A percentile compares a stretch with the other conserved stretches of the same genome.
Conservation (phyloP, 2,329 filamentous ascomycete species). For the Curvularia verruculosa region DNA sequence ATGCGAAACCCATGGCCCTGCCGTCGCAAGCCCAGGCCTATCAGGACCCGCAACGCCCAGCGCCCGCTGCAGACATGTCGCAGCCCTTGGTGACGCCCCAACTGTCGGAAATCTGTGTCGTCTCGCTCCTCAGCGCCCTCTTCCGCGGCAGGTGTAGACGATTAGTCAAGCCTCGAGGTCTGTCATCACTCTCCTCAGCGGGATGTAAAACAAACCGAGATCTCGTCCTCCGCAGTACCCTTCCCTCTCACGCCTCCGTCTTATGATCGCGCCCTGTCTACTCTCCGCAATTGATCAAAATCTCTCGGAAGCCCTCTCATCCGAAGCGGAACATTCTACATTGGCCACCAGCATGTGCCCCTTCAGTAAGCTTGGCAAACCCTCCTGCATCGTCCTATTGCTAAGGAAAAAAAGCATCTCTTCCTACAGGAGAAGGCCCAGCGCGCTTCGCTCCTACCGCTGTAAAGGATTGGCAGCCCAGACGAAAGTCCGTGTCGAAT, state of each 20-base stretch:
- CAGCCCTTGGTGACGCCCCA: slow-evolving; percentile 36
- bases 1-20: slow-evolving; percentile 24
- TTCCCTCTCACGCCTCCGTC: slow-evolving; percentile 26
- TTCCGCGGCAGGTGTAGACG: slow-evolving; percentile 31
- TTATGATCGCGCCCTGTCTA: slow-evolving; percentile 28
- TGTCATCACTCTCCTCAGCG: slow-evolving; percentile 30
- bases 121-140: slow-evolving; percentile 11
- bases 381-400: slow-evolving; percentile 3
- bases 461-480: slow-evolving; percentile 45
- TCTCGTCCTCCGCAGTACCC: slow-evolving; percentile 42
- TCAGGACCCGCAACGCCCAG: slow-evolving; percentile 18
- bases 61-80: slow-evolving; percentile 28
- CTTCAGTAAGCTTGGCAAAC: slow-evolving; percentile 37
- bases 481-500: slow-evolving; percentile 47
- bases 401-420: slow-evolving; percentile 32
- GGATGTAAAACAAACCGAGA: slow-evolving; percentile 46
- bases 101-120: slow-evolving; percentile 40
- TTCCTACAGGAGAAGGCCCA: slow-evolving; percentile 41
- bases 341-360: slow-evolving; percentile 41
- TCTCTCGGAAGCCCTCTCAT: slow-evolving; percentile 31
- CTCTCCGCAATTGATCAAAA: slow-evolving; percentile 19
- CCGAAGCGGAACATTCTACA: slow-evolving; percentile 40
- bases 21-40: slow-evolving; percentile 24
- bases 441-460: slow-evolving; percentile 39
- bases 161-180: slow-evolving; percentile 33